Percentiles rank a stretch among this genome's conserved stretches.
phyloP scores from a whole-genome alignment of 2,329 filamentous ascomycete genomes.

The Colletotrichum theobromicola region DNA sequence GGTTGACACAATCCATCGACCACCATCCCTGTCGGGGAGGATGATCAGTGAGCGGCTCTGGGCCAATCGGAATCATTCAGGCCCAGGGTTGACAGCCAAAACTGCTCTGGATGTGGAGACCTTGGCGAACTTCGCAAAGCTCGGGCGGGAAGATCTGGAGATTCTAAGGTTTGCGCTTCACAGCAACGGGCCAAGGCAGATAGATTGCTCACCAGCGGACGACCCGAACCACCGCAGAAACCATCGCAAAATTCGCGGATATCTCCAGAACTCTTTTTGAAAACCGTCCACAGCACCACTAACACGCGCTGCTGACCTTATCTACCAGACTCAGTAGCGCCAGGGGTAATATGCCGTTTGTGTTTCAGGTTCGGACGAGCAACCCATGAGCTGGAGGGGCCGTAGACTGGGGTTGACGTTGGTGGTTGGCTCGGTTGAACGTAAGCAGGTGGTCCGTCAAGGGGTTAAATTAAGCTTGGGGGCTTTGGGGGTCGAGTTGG shows the following conservation, averaged over 20 bases:
- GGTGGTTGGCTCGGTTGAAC: background rate
- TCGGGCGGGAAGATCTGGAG: background rate
- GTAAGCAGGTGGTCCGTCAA: background rate
- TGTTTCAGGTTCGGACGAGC: conserved; percentile 17
- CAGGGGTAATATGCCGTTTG: conserved; percentile 8
- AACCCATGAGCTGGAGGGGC: background rate
- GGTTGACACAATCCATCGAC: conserved; percentile 13
- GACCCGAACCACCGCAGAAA: background rate
- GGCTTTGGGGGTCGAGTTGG: background rate
- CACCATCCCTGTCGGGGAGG: background rate
- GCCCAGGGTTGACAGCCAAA: background rate
- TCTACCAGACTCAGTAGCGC: conserved; percentile 11
- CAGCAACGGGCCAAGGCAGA: background rate
- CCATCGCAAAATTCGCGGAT: background rate
- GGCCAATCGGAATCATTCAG: conserved; percentile 18
- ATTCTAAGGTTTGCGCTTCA: background rate
- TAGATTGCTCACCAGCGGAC: background rate
- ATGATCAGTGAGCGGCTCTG: background rate
- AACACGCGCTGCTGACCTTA: background rate
- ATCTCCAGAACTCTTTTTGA: background rate
- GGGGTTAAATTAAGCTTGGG: conserved; percentile 14
- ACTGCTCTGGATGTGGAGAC: background rate
- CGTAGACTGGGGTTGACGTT: background rate
- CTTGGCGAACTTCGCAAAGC: background rate
- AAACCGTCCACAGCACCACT: background rate